Conservation (phyloP, 1,284 basidiomycete species). For the Fistulinella cinereoalba region DNA sequence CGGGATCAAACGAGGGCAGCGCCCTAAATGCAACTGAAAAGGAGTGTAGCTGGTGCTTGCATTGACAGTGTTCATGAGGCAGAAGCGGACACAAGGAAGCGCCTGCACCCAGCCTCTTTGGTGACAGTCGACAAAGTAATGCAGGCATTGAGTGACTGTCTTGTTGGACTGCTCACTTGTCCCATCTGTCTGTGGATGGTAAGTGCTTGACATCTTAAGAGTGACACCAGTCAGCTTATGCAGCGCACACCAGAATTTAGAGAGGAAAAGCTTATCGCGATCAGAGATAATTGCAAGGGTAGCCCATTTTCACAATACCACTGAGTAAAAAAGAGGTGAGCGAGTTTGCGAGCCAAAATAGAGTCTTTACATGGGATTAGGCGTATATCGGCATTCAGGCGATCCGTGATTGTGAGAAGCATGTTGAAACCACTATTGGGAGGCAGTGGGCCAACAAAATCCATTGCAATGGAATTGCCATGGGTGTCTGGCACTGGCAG, state of each 20-base stretch:
- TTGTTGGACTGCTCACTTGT: conserved; percentile 36
- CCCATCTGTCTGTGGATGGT: conserved; percentile 40
- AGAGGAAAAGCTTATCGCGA: conserved; percentile 27
- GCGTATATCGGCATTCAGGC: conserved; percentile 35
- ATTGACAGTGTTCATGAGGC: conserved; percentile 38
- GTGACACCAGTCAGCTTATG: conserved; percentile 30
- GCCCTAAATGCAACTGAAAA: conserved; percentile 34
- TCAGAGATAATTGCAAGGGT: conserved; percentile 26
- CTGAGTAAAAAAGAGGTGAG: conserved; percentile 4
- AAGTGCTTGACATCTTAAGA: conserved; percentile 35
- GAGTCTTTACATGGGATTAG: conserved; percentile 33
- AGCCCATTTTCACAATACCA: conserved; percentile 40
- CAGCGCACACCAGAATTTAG: conserved; percentile 26
- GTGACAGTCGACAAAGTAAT: conserved; percentile 37
- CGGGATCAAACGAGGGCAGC: background rate
- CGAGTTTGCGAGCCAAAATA: conserved; percentile 34
- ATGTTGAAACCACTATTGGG: conserved; percentile 26
- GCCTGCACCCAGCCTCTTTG: conserved; percentile 43
- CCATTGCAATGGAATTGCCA: conserved; percentile 27
- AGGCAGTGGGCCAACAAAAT: conserved; percentile 37
- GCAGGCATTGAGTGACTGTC: conserved; percentile 36
- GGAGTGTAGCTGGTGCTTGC: conserved; percentile 34
- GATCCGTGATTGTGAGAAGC: conserved; percentile 42
- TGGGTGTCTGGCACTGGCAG: conserved; percentile 28
- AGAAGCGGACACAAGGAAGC: conserved; percentile 38